phyloP scores from a whole-genome alignment of 805 yeast genomes.

The Candida incommunis region DNA sequence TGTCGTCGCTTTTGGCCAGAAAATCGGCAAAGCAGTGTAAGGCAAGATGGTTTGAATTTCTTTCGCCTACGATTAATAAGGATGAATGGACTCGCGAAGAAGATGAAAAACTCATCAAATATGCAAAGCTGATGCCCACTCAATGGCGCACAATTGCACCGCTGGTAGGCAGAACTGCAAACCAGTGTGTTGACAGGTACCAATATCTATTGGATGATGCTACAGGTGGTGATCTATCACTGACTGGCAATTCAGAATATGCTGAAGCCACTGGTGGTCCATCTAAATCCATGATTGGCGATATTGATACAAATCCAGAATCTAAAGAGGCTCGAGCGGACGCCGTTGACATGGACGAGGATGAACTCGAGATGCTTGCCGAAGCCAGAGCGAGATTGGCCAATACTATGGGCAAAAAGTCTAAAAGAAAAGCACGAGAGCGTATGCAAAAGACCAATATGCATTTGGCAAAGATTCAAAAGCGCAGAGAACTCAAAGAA shows the following conservation, averaged over 20 bases:
- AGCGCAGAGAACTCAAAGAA: conserved; percentile 29
- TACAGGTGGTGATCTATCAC: background rate
- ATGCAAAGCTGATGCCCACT: conserved; percentile 66
- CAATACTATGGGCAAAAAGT: conserved; percentile 89
- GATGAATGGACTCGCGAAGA: conserved; percentile 61
- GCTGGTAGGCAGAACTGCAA: conserved; percentile 69
- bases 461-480: conserved; percentile 61
- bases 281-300: conserved; percentile 29
- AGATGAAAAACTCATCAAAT: conserved; percentile 52
- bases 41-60: conserved; percentile 82
- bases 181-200: conserved; percentile 75
- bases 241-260: background rate
- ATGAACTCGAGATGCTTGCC: conserved; percentile 81
- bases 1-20: conserved; percentile 69
- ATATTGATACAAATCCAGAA: conserved; percentile 59
- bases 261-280: background rate
- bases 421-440: conserved; percentile 79
- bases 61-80: conserved; percentile 58
- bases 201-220: conserved; percentile 50
- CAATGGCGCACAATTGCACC: conserved; percentile 93
- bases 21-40: conserved; percentile 88
- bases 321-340: conserved; percentile 73
- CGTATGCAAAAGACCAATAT: conserved; percentile 66
- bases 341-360: conserved; percentile 66
- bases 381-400: conserved; percentile 89